Evolutionary conservation across 305 asterid species (phyloP), one percentile per base, ranked within the genome.

Genomic region (Fraxinus dipetala): DNA sequence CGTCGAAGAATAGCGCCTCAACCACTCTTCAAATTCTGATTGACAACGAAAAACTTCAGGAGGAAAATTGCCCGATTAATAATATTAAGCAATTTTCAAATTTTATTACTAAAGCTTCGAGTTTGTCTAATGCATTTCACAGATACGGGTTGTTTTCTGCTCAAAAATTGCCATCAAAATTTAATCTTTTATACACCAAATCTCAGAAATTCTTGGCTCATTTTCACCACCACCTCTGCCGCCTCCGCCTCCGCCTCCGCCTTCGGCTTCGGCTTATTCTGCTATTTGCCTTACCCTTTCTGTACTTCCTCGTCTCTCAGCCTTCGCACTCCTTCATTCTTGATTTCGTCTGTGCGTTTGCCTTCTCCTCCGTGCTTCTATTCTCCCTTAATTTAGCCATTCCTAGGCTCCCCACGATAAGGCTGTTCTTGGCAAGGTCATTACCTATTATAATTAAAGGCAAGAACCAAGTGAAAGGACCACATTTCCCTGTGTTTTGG

Each of bases 401-500:
- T 9, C 99, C 98, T 2, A 87, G 96, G 43, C 90, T 95, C 9
- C 99, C 98, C 7, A 91, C 96, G 0, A 94, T 93, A 14, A 76
- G 98, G 34, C 80, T 92, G 77, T 91, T 93, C 85, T 91, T 95
- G n/a, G 81, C 98, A 1, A 81, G 91, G 79, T 93, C 99, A 3
- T 85, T 95, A 82, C 98, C 98, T 7, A 87, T 87, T 40, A 94
- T 90, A 89, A 89, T 91, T 8, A 20, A 61, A 22, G 73, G 87
- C 3, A 90, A 91, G 63, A 85, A 90, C 79, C 91, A 85, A 5
- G 81, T 65, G 11, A 85, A 87, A 69, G 82, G 89, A 79, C 82
- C 89, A 4, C 92, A 83, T 76, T 89, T 95, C 43, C 99, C 99
- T 0, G 98, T 95, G 20, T 92, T 94, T 85, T 95, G 98, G 99